A percentile compares a stretch with the other conserved stretches of the same genome.
phyloP scores from a whole-genome alignment of 495 filamentous ascomycete genomes.

The Hypoxylon perforatum region DNA sequence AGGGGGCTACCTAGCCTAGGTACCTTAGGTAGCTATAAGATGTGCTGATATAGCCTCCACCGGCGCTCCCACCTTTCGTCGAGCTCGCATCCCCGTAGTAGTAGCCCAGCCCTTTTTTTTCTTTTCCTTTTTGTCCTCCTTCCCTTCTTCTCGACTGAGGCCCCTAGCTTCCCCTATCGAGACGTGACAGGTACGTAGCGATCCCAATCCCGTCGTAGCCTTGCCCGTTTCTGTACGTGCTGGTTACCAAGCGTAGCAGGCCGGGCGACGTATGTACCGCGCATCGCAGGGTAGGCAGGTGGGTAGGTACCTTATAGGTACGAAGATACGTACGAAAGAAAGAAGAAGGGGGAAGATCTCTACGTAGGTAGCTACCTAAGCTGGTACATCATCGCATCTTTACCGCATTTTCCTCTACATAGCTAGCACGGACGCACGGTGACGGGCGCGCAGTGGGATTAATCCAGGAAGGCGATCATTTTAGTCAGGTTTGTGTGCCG shows the following conservation, averaged over 20 bases:
- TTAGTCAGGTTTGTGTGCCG: constrained; percentile 23
- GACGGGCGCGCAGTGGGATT: constrained; percentile 29
- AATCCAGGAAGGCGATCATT: constrained; percentile 40
- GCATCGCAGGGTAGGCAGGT: background rate
- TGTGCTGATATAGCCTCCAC: constrained; percentile 45
- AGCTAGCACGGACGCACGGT: constrained; percentile 36
- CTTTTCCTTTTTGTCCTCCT: background rate
- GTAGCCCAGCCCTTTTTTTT: no score
- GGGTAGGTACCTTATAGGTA: background rate
- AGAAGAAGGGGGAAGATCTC: no score
- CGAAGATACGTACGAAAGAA: constrained; percentile 23
- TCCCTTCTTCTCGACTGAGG: constrained; percentile 10
- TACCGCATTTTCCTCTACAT: constrained; percentile 23
- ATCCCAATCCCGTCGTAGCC: constrained; percentile 36
- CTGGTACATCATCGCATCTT: constrained; percentile 27
- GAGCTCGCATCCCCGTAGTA: background rate
- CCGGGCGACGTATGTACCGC: constrained; percentile 11
- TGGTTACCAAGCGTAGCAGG: constrained; percentile 32
- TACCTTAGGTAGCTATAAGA: constrained; percentile 46
- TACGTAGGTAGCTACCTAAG: background rate
- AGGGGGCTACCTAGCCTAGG: no score
- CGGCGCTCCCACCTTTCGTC: constrained; percentile 19
- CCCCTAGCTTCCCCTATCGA: constrained; percentile 38
- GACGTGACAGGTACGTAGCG: constrained; percentile 24
- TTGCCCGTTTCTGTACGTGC: constrained; percentile 32